Evolutionary conservation across 257 asterid genomes (phyloP), one percentile per base, ranked within the genome.

Genomic region (Anisodus acutangulus): DNA sequence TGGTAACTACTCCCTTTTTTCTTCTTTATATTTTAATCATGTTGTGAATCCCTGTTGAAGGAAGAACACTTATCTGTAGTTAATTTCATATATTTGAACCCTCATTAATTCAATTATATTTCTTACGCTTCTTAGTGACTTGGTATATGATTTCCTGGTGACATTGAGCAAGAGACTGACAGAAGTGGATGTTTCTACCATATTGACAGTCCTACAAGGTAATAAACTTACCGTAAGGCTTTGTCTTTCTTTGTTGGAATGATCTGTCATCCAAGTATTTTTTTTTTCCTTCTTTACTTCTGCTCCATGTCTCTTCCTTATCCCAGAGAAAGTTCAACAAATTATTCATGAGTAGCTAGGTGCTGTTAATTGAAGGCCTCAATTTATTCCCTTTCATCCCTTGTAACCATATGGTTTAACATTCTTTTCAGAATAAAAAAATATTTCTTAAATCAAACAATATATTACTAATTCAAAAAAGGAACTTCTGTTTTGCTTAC

Each of bases 111-210:
- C 41, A 78, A 26, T 51, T 53, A 26, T 70, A 57, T 85, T 85
- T 53, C 35, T 74, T 53, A 74, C 88, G 59, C 84, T 86, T 87
- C 87, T 78, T 95, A 97, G 99, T 87, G 99, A 93, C 72, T 89
- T 97, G 93, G 88, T 94, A 22, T 97, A 95, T 79, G 99, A 97
- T 90, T 97, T 95, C 95, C 70, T 97, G 89, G 90, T 90, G 88
- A 89, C 87, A 90, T 97, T 97, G 60, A 95, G 97, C 90, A 95
- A 92, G 91, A 89, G 97, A 89, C 86, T 97, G 88, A 93, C 97
- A 45, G 99, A 97, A 93, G 94, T 93, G 85, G 99, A 97, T 81
- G 98, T 97, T 85, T 91, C 98, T 80, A 97, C 96, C 69, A 91
- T 97, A 87, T 84, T 91, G 92, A 92, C 97, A 55, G 91, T 91